phyloP scores from a whole-genome alignment of 257 asterid species.

The Apocynum venetum region DNA sequence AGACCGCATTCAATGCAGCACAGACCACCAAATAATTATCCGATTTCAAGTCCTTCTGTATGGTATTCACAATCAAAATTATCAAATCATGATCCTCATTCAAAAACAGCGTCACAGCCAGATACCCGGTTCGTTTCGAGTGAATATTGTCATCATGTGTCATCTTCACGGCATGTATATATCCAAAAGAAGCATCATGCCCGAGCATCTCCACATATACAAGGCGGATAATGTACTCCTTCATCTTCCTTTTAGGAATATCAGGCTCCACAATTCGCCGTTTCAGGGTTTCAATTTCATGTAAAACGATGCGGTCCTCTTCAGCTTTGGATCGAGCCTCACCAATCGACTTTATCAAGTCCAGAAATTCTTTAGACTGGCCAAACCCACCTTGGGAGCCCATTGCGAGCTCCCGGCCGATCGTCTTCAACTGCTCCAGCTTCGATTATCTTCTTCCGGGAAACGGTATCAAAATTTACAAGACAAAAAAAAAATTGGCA shows the following conservation, averaged over 20 bases:
- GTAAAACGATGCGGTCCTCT: conserved; percentile 87
- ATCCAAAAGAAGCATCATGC: conserved; percentile 93
- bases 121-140: conserved; percentile 79
- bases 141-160: conserved; percentile 81
- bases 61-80: conserved; percentile 87
- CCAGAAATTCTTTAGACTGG: conserved; percentile 88
- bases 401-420: conserved; percentile 98
- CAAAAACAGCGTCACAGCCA: conserved; percentile 84
- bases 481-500: background rate
- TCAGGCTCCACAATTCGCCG: conserved; percentile 63
- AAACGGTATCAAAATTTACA: background rate
- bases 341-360: conserved; percentile 91
- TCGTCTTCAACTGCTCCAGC: conserved; percentile 91
- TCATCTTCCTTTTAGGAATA: conserved; percentile 80
- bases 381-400: conserved; percentile 92
- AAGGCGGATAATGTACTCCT: conserved; percentile 78
- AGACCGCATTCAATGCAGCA: conserved; percentile 83
- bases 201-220: conserved; percentile 94
- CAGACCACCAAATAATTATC: conserved; percentile 85
- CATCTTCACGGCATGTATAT: conserved; percentile 96
- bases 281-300: conserved; percentile 84
- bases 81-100: conserved; percentile 96
- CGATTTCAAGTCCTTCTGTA: conserved; percentile 95
- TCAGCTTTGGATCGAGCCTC: conserved; percentile 97
- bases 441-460: conserved; percentile 11